Base-by-base conservation (phyloP, 257 asterid species). In the Salvia splendens region DNA sequence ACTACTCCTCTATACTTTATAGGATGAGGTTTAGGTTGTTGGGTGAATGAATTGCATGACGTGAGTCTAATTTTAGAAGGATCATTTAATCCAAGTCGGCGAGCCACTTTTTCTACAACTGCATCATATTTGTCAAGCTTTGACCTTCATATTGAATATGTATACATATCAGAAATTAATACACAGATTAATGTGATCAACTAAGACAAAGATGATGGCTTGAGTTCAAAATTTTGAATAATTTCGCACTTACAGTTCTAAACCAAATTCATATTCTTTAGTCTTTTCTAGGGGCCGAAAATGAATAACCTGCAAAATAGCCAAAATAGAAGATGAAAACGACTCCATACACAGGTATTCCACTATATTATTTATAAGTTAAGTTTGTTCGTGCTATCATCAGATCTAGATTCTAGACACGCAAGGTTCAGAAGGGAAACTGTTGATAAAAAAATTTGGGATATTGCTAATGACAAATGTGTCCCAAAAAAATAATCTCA, bases 1-100 rank as follows among this genome's bases (percentile, higher is more conserved):
- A 82, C 85, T 24, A 75, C 93, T 68, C 84, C 82, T 55, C 83
- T 80, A 74, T 84, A 84, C 77, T 83, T 84, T 65, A 84, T 69
- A 47, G 91, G 84, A 61, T 76, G 74, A 43, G 88, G 83, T 69
- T 80, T 87, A 10, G 91, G 95, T 63, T 77, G 88, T 76, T 84
- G 87, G 64, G 84, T 75, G 78, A 75, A 82, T 41, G 77, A 63
- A 72, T 81, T 81, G 69, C 83, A 86, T 57, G 95, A 68, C 10
- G 88, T 87, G 62, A 87, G 90, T 80, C 91, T 78, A 50, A 87
- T 87, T 73, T 82, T 87, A 33, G 87, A 77, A 51, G 88, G 84
- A 76, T 87, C 89, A 8, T 77, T 81, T 71, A 82, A 73, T 69
- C 75, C 77, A 60, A 84, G 86, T n/a, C 64, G 83, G 20, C 49